Evolutionary conservation across 495 filamentous ascomycete genomes (phyloP), one percentile per base, ranked within the genome.

Genomic region (Aspergillus cavernicola): DNA sequence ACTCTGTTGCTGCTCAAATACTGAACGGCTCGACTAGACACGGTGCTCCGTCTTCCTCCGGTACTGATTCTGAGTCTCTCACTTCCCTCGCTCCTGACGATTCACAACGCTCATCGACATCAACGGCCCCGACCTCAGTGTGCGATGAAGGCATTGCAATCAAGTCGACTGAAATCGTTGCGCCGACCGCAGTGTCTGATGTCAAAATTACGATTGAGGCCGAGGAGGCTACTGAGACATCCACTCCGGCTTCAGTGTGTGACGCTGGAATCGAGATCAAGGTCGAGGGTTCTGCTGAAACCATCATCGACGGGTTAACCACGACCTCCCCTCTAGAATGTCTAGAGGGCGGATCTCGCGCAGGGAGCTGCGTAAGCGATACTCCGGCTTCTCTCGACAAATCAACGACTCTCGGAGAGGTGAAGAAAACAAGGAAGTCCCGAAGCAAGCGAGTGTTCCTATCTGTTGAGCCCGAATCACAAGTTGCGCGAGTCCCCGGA

Each of bases 401-500:
- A 19, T 36, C 59, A 0, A 63, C 53, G 15, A 52, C 52, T 2
- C 50, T 50, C 19, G 38, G 24, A 10, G 20, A 53, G 0, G 39
- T 53, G 9, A 66, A 64, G 22, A 59, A 49, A 37, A 47, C 56
- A 6, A 63, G 62, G 26, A 52, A 42, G 18, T 32, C 54, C 11
- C 52, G 55, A 28, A 46, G 55, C 12, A 70, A 66, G 52, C 55
- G 60, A 33, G 50, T 80, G 6, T 53, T 77, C 24, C 59, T 71
- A 19, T 75, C 75, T 0, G 71, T 75, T 29, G 77, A 79, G 47
- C 64, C 67, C 18, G 69, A 74, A 24, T 52, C 57, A n/a, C 60
- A 71, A 11, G 55, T 70, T 18, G 65, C 73, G 58, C 75, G 86
- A 39, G 67, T 77, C 0, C 89, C 88, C 0, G 87, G 89, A 0